phyloP scores from a whole-genome alignment of 805 yeast species.

The Myxozyma vanderwaltii region DNA sequence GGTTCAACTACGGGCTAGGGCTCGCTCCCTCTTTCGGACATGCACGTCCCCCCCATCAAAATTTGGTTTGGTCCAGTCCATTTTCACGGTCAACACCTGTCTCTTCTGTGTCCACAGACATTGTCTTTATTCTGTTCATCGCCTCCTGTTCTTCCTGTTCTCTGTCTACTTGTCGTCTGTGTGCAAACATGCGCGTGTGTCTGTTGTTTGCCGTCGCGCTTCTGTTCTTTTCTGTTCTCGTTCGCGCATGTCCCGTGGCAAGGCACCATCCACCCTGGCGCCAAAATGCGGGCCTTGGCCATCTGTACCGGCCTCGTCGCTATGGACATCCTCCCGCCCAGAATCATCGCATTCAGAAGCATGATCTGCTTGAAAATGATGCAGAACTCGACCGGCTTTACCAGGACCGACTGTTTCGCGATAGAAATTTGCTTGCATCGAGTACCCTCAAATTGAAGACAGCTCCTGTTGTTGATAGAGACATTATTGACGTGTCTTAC shows the following conservation, averaged over 20 bases:
- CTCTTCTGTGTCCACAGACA: not conserved
- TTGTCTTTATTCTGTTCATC: not conserved
- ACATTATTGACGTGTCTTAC: slow-evolving; percentile 3
- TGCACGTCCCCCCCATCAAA: too few relatives aligned
- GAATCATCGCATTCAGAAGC: slow-evolving; percentile 5
- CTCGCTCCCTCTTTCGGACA: too few relatives aligned
- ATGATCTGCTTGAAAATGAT: slow-evolving; percentile 8
- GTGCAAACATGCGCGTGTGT: not conserved
- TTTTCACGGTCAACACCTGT: too few relatives aligned
- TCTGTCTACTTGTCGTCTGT: not conserved
- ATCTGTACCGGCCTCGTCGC: too few relatives aligned
- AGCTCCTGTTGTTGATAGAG: not conserved
- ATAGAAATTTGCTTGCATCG: not conserved
- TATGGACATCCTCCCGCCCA: not conserved
- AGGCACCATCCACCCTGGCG: slow-evolving; percentile 7
- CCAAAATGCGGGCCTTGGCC: not conserved
- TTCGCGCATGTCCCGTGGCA: not conserved
- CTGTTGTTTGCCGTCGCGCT: not conserved
- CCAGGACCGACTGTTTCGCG: not conserved
- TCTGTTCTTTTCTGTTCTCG: not conserved
- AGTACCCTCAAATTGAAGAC: not conserved
- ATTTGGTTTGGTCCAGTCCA: too few relatives aligned
- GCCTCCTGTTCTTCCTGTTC: not conserved
- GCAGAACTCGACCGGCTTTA: slow-evolving; percentile 1
- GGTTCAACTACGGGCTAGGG: too few relatives aligned